Evolutionary conservation across 495 filamentous ascomycete genomes (phyloP).

Genomic region (Geopyxis carbonaria): DNA sequence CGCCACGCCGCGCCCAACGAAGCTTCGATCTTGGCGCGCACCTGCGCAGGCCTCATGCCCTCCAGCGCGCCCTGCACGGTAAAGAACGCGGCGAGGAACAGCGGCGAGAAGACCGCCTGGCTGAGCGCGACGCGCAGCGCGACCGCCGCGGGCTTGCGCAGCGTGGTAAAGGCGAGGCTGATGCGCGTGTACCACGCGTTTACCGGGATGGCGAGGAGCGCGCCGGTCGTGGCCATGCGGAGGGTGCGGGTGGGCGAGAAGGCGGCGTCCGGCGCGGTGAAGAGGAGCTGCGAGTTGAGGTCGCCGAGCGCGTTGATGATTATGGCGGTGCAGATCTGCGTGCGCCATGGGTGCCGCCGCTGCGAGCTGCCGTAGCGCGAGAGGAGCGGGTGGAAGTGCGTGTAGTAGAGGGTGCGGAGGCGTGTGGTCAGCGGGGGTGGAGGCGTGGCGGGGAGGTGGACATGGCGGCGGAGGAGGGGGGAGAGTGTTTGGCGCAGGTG

Average conservation of each 20-base stretch:
- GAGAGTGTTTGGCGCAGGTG: no score
- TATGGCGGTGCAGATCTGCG: constrained; percentile 58
- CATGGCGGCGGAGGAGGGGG: no score
- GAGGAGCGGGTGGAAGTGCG: no score
- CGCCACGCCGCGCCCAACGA: constrained; percentile 60
- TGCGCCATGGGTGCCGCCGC: constrained; percentile 50
- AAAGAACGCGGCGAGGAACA: constrained; percentile 90
- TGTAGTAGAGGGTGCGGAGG: no score
- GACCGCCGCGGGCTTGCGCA: constrained; percentile 50
- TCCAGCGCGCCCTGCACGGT: constrained; percentile 50
- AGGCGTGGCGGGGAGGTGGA: no score
- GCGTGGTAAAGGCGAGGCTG: constrained; percentile 2
- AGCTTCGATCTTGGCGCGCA: constrained; percentile 48
- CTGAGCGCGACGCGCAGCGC: constrained; percentile 63
- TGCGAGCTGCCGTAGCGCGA: constrained; percentile 59
- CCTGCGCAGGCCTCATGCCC: constrained; percentile 40
- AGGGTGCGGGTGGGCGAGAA: constrained; percentile 43
- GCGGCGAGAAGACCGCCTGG: constrained; percentile 64
- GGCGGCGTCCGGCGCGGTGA: constrained; percentile 14
- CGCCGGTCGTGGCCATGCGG: constrained; percentile 57
- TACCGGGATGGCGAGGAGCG: constrained; percentile 50
- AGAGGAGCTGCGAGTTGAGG: constrained; percentile 53
- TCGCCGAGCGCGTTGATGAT: constrained; percentile 69
- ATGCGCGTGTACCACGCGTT: constrained; percentile 51
- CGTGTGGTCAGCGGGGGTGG: no score